A percentile compares a stretch with the other conserved stretches of the same genome.
These are phyloP conservation scores for Zea luxurians DNA, from an alignment of 176 grass and related monocot genomes.

Conservation along the genomic window DNA sequence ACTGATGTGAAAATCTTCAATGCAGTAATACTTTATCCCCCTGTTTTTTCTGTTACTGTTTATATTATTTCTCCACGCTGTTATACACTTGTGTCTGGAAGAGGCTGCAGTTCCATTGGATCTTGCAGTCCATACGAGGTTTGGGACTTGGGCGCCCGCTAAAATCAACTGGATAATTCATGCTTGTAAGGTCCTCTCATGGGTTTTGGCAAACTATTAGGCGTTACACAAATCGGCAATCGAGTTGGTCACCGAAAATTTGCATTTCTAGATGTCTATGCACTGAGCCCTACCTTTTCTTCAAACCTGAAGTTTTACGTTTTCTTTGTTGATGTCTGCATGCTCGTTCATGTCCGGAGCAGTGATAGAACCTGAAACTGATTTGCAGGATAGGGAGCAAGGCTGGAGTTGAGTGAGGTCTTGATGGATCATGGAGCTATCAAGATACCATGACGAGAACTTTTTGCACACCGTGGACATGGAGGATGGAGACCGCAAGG, in stretches of 20 bases:
- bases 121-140: constrained; percentile 54
- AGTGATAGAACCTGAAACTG: constrained; percentile 34
- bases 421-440: constrained; percentile 12
- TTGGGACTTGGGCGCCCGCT: constrained; percentile 38
- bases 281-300: not conserved
- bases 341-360: not conserved
- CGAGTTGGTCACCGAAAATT: constrained; percentile 10
- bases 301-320: not conserved
- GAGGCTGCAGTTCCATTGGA: constrained; percentile 52
- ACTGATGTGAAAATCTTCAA: too few relatives aligned
- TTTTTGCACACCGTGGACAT: not conserved
- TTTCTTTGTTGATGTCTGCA: not conserved
- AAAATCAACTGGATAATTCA: constrained; percentile 48
- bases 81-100: constrained; percentile 32
- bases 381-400: constrained; percentile 49
- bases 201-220: constrained; percentile 27
- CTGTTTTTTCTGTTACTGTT: constrained; percentile 10
- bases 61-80: constrained; percentile 18
- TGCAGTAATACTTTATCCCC: constrained; percentile 6
- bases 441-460: constrained; percentile 15
- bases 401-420: constrained; percentile 52
- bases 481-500: constrained; percentile 22
- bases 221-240: constrained; percentile 1
- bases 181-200: constrained; percentile 45
- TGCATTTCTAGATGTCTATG: not conserved